These are phyloP conservation scores for Amaranthus tricolor DNA, from an alignment of 179 eudicot species.

Conservation along the genomic window DNA sequence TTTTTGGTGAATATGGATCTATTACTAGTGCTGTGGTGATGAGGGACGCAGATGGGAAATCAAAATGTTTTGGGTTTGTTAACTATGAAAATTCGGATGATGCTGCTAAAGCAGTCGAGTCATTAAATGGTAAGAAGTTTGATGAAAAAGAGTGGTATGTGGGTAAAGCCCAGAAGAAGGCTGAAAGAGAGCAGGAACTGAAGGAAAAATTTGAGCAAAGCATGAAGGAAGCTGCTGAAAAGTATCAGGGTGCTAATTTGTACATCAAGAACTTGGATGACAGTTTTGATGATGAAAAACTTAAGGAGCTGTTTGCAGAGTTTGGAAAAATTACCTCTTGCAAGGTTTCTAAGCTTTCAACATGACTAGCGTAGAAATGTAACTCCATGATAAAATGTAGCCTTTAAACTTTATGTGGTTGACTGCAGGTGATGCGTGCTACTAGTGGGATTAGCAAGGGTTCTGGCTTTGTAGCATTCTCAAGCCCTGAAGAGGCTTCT, in stretches of 20 bases:
- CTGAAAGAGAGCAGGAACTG: constrained; percentile 63
- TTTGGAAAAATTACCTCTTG: constrained; percentile 60
- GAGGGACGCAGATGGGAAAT: constrained; percentile 68
- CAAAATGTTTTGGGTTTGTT: constrained; percentile 71
- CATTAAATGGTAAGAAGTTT: constrained; percentile 56
- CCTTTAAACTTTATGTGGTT: neutral
- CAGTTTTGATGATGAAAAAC: constrained; percentile 61
- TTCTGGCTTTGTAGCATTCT: constrained; percentile 73
- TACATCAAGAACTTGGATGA: constrained; percentile 71
- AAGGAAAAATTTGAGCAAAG: constrained; percentile 56
- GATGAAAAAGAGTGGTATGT: constrained; percentile 71
- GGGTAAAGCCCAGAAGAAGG: constrained; percentile 68
- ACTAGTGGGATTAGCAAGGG: constrained; percentile 79
- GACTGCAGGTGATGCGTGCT: constrained; percentile 62
- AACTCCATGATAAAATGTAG: neutral
- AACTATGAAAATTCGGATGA: constrained; percentile 65
- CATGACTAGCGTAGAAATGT: neutral
- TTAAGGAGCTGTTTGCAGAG: constrained; percentile 54
- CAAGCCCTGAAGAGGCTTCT: constrained; percentile 66
- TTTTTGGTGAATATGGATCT: constrained; percentile 58
- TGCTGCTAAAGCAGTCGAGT: constrained; percentile 71
- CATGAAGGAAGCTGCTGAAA: constrained; percentile 58
- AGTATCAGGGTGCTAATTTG: constrained; percentile 59
- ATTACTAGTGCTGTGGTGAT: constrained; percentile 65
- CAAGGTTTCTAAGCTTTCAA: constrained; percentile 39